Evolutionary conservation across 164 flowering plant genomes (phyloP).

Genomic region (Vitis vinifera): DNA sequence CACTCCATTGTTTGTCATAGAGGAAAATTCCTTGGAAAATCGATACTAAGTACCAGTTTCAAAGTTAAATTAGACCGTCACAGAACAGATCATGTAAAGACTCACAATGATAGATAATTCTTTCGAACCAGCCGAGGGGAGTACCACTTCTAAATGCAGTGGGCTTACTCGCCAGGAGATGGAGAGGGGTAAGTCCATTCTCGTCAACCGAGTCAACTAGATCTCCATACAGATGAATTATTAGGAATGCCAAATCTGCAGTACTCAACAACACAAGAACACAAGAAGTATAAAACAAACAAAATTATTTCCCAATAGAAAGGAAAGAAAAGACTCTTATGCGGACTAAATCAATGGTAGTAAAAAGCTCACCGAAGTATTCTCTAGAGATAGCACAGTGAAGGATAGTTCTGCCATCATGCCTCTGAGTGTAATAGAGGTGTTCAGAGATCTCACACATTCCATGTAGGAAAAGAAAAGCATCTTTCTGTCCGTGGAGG

Average conservation of each 20-base stretch:
- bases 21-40: no score
- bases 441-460: neutral
- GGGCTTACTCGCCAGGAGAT: conserved; percentile 37
- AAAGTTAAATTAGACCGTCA: no score
- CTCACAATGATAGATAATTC: conserved; percentile 32
- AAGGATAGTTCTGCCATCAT: conserved; percentile 32
- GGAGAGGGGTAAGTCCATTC: conserved; percentile 39
- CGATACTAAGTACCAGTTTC: no score
- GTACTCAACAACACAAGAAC: no score
- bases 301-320: no score
- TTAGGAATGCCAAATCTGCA: conserved; percentile 40
- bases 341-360: no score
- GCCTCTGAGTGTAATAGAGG: neutral
- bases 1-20: no score
- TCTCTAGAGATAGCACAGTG: conserved; percentile 35
- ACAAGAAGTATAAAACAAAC: no score
- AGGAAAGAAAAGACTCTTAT: no score
- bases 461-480: conserved; percentile 9
- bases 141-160: conserved; percentile 35
- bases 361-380: conserved; percentile 20
- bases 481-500: no score
- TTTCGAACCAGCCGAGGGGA: conserved; percentile 4
- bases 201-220: conserved; percentile 21
- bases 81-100: no score
- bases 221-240: conserved; percentile 14